These are phyloP conservation scores for Cynara cardunculus DNA, from an alignment of 129 eudicot species.

Conservation along the genomic window DNA sequence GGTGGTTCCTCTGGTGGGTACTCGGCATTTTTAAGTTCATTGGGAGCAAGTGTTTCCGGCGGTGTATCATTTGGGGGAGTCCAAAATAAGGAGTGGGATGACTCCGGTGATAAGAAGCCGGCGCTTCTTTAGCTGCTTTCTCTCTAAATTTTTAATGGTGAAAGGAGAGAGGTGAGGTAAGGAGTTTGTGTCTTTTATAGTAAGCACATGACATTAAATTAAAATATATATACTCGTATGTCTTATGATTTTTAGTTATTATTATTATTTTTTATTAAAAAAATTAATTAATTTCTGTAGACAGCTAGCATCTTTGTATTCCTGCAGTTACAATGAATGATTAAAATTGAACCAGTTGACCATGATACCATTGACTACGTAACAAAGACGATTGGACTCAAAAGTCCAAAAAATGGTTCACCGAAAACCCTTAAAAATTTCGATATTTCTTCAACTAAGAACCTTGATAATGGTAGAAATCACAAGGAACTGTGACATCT, in stretches of 20 bases:
- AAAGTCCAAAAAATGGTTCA: background rate
- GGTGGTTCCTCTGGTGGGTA: slow-evolving; percentile 40
- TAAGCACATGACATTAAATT: slow-evolving; percentile 28
- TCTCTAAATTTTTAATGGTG: slow-evolving; percentile 21
- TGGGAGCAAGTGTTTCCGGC: slow-evolving; percentile 39
- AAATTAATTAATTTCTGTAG: background rate
- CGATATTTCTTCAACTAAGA: background rate
- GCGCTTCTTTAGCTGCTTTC: slow-evolving; percentile 33
- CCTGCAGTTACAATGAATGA: background rate
- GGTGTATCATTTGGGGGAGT: slow-evolving; percentile 28
- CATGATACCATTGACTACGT: background rate
- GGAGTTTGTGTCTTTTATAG: slow-evolving; percentile 26
- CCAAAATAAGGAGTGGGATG: slow-evolving; percentile 53
- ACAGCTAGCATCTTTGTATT: background rate
- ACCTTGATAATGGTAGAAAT: too few species aligned
- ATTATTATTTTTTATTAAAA: background rate
- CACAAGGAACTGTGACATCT: too few species aligned
- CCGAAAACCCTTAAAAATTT: background rate
- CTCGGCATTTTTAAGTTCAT: slow-evolving; percentile 50
- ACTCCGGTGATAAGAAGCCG: slow-evolving; percentile 56
- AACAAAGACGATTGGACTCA: background rate
- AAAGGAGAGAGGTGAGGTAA: slow-evolving; percentile 18
- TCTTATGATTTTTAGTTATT: slow-evolving; percentile 16
- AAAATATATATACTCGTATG: slow-evolving; percentile 6
- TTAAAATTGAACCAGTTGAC: background rate